Percentiles rank a stretch among this genome's conserved stretches.
Evolutionary conservation across 179 eudicot genomes (phyloP).

Genomic region (Beta corolliflora): DNA sequence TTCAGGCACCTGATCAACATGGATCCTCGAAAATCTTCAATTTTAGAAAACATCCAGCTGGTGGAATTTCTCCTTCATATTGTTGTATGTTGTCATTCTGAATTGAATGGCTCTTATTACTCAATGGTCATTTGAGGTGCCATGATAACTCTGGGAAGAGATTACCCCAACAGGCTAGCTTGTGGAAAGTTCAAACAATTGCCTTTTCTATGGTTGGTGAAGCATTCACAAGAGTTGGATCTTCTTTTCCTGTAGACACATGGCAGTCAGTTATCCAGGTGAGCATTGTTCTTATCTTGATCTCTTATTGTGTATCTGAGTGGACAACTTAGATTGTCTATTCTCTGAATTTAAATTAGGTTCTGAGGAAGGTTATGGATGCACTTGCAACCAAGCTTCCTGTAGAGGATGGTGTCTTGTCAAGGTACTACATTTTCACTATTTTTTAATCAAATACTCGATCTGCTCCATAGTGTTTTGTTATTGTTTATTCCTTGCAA

Average conservation of each 20-base stretch:
- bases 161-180: conserved; percentile 33
- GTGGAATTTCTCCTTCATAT: conserved; percentile 63
- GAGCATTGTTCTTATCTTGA: conserved; percentile 14
- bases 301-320: conserved; percentile 6
- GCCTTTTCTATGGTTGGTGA: conserved; percentile 77
- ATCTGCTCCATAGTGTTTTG: neutral
- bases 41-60: conserved; percentile 51
- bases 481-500: neutral
- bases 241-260: conserved; percentile 54
- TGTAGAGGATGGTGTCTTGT: conserved; percentile 57
- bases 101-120: conserved; percentile 40
- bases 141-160: conserved; percentile 35
- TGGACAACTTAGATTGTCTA: conserved; percentile 21
- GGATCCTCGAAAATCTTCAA: conserved; percentile 47
- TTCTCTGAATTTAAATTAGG: conserved; percentile 42
- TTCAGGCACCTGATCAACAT: conserved; percentile 55
- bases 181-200: conserved; percentile 67
- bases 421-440: conserved; percentile 48
- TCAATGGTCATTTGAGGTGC: conserved; percentile 34
- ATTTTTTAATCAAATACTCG: neutral
- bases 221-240: conserved; percentile 64
- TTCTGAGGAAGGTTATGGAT: conserved; percentile 77
- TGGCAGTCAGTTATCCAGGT: conserved; percentile 85
- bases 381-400: conserved; percentile 53
- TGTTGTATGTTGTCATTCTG: conserved; percentile 53